phyloP scores from a whole-genome alignment of 352 stramenopile species.

The Globisporangium viniferum region DNA sequence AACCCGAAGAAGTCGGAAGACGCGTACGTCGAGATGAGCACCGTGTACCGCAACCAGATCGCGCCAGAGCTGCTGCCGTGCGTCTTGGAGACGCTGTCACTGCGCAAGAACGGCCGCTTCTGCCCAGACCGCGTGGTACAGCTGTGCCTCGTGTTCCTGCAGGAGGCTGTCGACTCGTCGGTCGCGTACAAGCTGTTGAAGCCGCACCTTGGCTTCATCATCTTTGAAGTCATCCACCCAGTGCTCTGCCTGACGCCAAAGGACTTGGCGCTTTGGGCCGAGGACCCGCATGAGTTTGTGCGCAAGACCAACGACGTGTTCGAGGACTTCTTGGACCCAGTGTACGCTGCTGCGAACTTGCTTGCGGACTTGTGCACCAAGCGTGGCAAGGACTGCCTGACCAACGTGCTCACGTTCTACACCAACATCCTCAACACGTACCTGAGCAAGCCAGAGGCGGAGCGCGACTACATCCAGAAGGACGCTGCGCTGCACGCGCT shows the following conservation, averaged over 20 bases:
- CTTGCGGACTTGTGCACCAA: conserved; percentile 94
- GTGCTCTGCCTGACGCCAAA: conserved; percentile 92
- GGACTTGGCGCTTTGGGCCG: conserved; percentile 94
- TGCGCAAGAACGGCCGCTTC: conserved; percentile 93
- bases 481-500: conserved; percentile 94
- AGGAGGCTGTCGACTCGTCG: conserved; percentile 93
- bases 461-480: conserved; percentile 95
- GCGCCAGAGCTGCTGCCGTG: conserved; percentile 79
- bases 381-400: conserved; percentile 93
- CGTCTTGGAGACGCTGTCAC: conserved; percentile 89
- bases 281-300: conserved; percentile 97
- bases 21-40: conserved; percentile 90
- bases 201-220: conserved; percentile 95
- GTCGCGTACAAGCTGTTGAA: conserved; percentile 98
- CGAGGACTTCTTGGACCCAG: conserved; percentile 95
- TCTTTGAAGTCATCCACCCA: conserved; percentile 97
- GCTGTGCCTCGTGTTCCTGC: conserved; percentile 92
- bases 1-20: conserved; percentile 94
- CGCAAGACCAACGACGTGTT: conserved; percentile 97
- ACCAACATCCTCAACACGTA: conserved; percentile 94
- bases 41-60: conserved; percentile 92
- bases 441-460: conserved; percentile 46
- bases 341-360: conserved; percentile 93
- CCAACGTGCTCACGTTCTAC: conserved; percentile 89
- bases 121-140: conserved; percentile 96